phyloP scores from a whole-genome alignment of 2,329 filamentous ascomycete genomes.

The Cryphonectria nitschkei region DNA sequence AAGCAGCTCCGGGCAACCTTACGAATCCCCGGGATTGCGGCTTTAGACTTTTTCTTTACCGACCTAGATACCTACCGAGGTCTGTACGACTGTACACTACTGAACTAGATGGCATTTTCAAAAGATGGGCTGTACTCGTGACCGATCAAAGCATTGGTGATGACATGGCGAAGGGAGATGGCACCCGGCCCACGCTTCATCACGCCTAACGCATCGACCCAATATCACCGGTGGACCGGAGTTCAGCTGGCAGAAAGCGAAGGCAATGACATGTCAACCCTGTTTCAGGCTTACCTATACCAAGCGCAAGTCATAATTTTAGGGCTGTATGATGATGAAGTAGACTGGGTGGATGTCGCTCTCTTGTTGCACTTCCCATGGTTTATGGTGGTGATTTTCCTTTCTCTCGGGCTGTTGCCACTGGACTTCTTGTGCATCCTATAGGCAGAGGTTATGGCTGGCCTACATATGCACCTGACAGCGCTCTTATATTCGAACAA shows the following conservation, averaged over 20 bases:
- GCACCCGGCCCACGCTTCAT: background rate
- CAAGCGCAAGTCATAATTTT: background rate
- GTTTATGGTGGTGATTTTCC: too few species aligned
- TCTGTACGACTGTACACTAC: constrained; percentile 60
- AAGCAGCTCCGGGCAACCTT: constrained; percentile 24
- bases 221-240: background rate
- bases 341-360: background rate
- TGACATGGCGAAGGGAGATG: background rate
- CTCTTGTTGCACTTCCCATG: background rate
- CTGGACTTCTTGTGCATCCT: background rate
- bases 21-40: constrained; percentile 44
- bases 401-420: background rate
- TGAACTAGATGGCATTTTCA: constrained; percentile 48
- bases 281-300: too few species aligned
- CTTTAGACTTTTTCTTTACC: constrained; percentile 52
- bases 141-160: background rate
- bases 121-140: background rate
- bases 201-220: background rate
- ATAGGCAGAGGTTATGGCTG: background rate
- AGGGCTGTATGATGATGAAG: background rate
- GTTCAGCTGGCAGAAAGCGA: background rate
- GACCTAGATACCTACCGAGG: constrained; percentile 38
- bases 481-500: background rate
- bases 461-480: background rate
- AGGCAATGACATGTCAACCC: background rate